A percentile compares a stretch with the other conserved stretches of the same genome.
phyloP scores from a whole-genome alignment of 148 eudicot species.

The Rhododendron vialii region DNA sequence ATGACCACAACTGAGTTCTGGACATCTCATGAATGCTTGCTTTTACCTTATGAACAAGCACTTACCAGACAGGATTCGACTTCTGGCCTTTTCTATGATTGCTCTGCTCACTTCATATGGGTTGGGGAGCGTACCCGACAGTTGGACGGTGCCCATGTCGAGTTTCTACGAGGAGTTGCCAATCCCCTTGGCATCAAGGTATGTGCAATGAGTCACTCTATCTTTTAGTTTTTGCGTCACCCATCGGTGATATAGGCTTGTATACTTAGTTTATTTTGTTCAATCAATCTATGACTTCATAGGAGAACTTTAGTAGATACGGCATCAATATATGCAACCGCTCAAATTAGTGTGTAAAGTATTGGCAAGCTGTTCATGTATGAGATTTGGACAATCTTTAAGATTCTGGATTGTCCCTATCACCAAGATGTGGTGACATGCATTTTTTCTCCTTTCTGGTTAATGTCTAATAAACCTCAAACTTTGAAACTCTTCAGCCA shows the following conservation, averaged over 20 bases:
- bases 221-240: not conserved
- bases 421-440: not conserved
- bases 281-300: not conserved
- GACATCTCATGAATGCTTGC: conserved; percentile 28
- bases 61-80: conserved; percentile 21
- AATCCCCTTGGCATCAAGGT: conserved; percentile 12
- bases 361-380: not conserved
- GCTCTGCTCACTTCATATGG: conserved; percentile 20
- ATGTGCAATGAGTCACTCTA: not conserved
- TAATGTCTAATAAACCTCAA: not conserved
- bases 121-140: conserved; percentile 20
- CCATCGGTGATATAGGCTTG: not conserved
- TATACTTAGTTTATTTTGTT: not conserved
- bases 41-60: conserved; percentile 22
- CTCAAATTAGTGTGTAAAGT: not conserved
- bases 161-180: conserved; percentile 4
- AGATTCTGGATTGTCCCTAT: not conserved
- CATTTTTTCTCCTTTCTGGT: too few species aligned
- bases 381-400: not conserved
- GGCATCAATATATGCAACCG: not conserved
- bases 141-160: conserved; percentile 18
- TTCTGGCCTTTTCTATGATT: conserved; percentile 20
- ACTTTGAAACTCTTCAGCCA: not conserved
- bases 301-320: not conserved
- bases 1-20: conserved; percentile 21